Evolutionary conservation across 768 basidiomycete species (phyloP).

Genomic region (Xerocomus brunneocitrinus): DNA sequence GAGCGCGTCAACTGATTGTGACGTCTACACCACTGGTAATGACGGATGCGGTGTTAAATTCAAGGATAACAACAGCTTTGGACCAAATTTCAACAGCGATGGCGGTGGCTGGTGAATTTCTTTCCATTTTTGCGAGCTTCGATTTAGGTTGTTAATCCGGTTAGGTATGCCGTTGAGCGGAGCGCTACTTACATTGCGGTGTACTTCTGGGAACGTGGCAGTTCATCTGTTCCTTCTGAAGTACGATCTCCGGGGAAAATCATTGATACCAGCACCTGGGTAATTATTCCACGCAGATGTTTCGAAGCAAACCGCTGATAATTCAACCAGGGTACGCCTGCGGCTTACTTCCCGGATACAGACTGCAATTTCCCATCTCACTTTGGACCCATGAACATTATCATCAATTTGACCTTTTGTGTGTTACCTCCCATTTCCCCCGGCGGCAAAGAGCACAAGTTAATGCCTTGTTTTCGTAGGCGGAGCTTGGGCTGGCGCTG

Average conservation of each 20-base stretch:
- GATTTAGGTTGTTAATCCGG: not conserved
- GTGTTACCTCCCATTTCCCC: not conserved
- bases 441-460: not conserved
- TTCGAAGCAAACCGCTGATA: not conserved
- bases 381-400: conserved; percentile 16
- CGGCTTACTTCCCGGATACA: conserved; percentile 14
- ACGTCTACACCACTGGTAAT: conserved; percentile 23
- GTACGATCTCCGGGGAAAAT: conserved; percentile 22
- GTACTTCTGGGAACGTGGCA: conserved; percentile 39
- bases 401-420: conserved; percentile 22
- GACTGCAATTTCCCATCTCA: conserved; percentile 13
- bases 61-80: conserved; percentile 27
- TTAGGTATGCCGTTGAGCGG: conserved; percentile 35
- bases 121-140: not conserved
- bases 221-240: conserved; percentile 32
- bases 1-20: conserved; percentile 20
- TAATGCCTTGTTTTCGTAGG: conserved; percentile 8
- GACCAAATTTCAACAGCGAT: conserved; percentile 30
- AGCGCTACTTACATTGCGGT: conserved; percentile 29
- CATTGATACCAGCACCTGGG: conserved; percentile 25
- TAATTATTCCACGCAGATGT: not conserved
- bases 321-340: conserved; percentile 10
- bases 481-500: conserved; percentile 28
- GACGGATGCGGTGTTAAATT: conserved; percentile 30
- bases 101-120: conserved; percentile 36